Conservation (phyloP, 768 basidiomycete genomes). For the Terana coerulea region DNA sequence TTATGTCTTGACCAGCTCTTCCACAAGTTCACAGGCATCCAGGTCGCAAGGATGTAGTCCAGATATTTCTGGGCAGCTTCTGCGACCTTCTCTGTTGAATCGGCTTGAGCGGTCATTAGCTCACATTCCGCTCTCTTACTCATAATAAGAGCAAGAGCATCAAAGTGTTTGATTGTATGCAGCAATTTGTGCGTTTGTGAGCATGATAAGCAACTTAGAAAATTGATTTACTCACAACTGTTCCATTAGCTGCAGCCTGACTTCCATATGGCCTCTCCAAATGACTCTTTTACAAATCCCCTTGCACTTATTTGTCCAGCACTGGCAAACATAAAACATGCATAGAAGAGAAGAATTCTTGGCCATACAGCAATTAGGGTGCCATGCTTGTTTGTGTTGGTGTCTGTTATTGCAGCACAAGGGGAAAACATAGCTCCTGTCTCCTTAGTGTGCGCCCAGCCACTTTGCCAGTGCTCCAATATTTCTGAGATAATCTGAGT, state of each 20-base stretch:
- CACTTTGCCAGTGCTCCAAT: conserved; percentile 22
- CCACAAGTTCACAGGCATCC: conserved; percentile 29
- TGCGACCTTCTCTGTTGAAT: no score
- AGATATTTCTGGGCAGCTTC: conserved; percentile 21
- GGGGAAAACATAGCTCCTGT: conserved; percentile 21
- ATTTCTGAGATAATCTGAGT: conserved; percentile 22
- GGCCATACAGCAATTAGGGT: conserved; percentile 29
- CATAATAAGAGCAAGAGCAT: no score
- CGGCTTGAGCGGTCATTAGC: no score
- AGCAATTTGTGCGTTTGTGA: no score
- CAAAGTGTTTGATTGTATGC: no score
- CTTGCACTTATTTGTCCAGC: conserved; percentile 29
- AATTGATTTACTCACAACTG: background rate
- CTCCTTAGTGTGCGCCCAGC: conserved; percentile 5
- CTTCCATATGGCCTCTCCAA: background rate
- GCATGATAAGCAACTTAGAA: background rate
- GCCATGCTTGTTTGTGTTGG: conserved; percentile 29
- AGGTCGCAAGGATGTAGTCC: conserved; percentile 19
- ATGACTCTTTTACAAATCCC: background rate
- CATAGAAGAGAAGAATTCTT: conserved; percentile 32
- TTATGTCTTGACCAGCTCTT: conserved; percentile 30
- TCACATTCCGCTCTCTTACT: no score
- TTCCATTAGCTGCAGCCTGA: background rate
- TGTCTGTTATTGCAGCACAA: conserved; percentile 30
- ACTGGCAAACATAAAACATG: conserved; percentile 35